A percentile compares a stretch with the other conserved stretches of the same genome.
Conservation (phyloP, 1,284 basidiomycete species). For the Marasmius sp. region DNA sequence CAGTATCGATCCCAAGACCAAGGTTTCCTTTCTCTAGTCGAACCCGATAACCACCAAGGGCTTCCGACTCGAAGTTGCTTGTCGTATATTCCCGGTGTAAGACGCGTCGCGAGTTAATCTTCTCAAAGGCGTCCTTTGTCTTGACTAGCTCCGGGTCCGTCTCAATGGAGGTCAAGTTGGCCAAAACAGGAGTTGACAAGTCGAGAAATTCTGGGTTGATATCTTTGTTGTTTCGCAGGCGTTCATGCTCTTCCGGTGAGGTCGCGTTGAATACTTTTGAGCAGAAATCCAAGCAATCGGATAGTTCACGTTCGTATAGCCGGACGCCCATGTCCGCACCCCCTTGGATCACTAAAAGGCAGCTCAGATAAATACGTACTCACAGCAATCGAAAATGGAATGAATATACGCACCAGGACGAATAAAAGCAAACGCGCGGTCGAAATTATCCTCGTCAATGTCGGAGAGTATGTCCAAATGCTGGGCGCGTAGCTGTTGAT, state of each 20-base stretch:
- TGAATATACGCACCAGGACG: constrained; percentile 42
- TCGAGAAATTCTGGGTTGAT: constrained; percentile 10
- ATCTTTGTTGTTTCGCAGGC: background rate
- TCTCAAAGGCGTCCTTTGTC: constrained; percentile 8
- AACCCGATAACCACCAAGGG: constrained; percentile 5
- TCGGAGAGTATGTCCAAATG: constrained; percentile 48
- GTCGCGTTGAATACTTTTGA: constrained; percentile 11
- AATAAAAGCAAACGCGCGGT: constrained; percentile 55
- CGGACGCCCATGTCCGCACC: constrained; percentile 13
- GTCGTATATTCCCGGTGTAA: constrained; percentile 9
- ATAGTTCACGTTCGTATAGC: constrained; percentile 12
- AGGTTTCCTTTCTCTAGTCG: constrained; percentile 7
- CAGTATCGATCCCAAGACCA: constrained; percentile 1
- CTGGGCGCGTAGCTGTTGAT: constrained; percentile 60
- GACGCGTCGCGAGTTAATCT: constrained; percentile 12
- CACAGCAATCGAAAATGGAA: no score
- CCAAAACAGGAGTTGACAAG: constrained; percentile 7
- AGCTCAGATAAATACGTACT: background rate
- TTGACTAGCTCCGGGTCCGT: background rate
- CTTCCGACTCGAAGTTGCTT: constrained; percentile 10
- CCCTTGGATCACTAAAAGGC: constrained; percentile 11
- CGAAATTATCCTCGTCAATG: constrained; percentile 56
- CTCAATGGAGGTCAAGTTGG: background rate
- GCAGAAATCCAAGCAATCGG: constrained; percentile 12
- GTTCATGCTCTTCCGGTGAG: constrained; percentile 6